These are phyloP conservation scores for Monosporascus sp. DNA, from an alignment of 2,329 filamentous ascomycete genomes.

Conservation along the genomic window DNA sequence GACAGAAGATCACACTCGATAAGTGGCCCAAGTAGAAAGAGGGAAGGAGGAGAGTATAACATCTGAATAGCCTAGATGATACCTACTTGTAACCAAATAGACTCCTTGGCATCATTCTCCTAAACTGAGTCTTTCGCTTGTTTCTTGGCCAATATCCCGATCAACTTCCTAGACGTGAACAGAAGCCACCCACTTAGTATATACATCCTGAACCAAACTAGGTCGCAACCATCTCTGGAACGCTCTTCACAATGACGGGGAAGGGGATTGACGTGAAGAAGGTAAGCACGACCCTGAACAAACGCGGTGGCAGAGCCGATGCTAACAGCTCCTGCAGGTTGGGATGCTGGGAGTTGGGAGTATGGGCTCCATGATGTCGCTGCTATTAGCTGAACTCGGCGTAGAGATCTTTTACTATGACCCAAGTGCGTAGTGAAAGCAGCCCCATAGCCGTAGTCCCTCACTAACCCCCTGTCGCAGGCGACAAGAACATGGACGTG, in stretches of 20 bases:
- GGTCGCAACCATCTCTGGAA: no score
- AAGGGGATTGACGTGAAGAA: not conserved
- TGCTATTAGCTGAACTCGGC: slow-evolving; percentile 54
- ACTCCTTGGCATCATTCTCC: no score
- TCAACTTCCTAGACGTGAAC: no score
- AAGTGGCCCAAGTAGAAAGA: not conserved
- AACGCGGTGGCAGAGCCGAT: no score
- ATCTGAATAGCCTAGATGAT: no score
- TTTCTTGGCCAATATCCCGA: no score
- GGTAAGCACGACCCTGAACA: not conserved
- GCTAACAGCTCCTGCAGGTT: slow-evolving; percentile 29
- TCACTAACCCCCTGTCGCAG: not conserved
- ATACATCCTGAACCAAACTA: no score
- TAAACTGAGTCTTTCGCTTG: no score
- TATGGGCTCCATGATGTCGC: slow-evolving; percentile 56
- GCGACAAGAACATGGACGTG: slow-evolving; percentile 40
- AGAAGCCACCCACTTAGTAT: no score
- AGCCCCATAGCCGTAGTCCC: not conserved
- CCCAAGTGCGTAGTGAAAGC: slow-evolving; percentile 29
- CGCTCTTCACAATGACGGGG: not conserved
- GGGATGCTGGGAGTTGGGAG: slow-evolving; percentile 54
- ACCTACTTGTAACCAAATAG: no score
- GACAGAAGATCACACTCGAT: not conserved
- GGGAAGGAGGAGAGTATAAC: no score
- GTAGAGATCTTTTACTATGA: slow-evolving; percentile 52